These are phyloP conservation scores for Inga oerstediana DNA, from an alignment of 306 rosid genomes.

Conservation along the genomic window DNA sequence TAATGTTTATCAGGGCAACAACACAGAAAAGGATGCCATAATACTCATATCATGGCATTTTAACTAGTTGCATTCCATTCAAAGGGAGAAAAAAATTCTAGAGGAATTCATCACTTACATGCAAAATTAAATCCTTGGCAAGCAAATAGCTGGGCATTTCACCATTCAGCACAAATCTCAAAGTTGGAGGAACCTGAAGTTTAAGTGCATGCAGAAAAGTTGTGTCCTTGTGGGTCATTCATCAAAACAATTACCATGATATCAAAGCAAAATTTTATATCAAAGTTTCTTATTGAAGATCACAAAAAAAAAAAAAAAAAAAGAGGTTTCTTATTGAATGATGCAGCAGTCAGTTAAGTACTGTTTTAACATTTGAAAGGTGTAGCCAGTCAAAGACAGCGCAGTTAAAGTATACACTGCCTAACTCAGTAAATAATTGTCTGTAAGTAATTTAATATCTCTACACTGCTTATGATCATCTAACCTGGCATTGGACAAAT, in stretches of 20 bases:
- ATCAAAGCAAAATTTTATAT: not conserved
- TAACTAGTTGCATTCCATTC: conserved; percentile 3
- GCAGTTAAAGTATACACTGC: not conserved
- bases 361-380: not conserved
- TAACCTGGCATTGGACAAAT: not conserved
- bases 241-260: conserved; percentile 14
- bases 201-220: conserved; percentile 5
- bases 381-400: not conserved
- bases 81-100: conserved; percentile 18
- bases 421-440: not conserved
- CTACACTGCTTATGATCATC: not conserved
- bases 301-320: no score
- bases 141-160: conserved; percentile 94
- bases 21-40: conserved; percentile 8
- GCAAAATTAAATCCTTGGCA: conserved; percentile 94
- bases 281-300: no score
- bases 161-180: conserved; percentile 88
- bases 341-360: not conserved
- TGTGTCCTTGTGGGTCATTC: not conserved
- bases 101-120: conserved; percentile 51
- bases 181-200: conserved; percentile 88
- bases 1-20: conserved; percentile 26
- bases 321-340: not conserved
- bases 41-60: not conserved
- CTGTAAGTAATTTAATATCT: not conserved